Base-by-base conservation (phyloP, 768 basidiomycete species). In the Flagelloscypha sp. region DNA sequence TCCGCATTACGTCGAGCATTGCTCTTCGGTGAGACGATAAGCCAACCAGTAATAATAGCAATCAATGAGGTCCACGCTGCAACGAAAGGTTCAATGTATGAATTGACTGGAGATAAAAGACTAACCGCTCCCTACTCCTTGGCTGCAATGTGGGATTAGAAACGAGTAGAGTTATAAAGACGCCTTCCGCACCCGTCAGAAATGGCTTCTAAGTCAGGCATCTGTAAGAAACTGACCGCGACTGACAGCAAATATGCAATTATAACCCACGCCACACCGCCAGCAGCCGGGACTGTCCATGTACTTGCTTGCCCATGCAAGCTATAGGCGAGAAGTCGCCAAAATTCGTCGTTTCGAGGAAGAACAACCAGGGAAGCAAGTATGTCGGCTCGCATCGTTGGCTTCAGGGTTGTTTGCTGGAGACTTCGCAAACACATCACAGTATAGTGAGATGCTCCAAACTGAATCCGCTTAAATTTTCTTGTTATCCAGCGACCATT, bases 401-500 rank as follows among this genome's bases (percentile, higher is more conserved):
- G 33, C 8, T 33, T 28, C 5, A 43, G 4, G 0, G 37, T 24
- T 2, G 24, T 16, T 18, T 43, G 42, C 19, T 43, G 42, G 3
- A 43, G 34, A 37, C 54, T 50, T 37, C 46, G 59, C 28, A 71
- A 50, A 18, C 57, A 49, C 9, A 41, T 48, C 6, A 58, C 56
- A 1, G 65, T 62, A 18, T 48, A 28, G 13, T 21, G 42, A 9
- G 39, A 36, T 34, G 61, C 61, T 5, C 53, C 58, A 33, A 61
- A 62, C 1, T 40, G 41, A 23, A 56, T 50, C 1, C 41, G 41
- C 6, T 55, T 34, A 39, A 61, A 61, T 0, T 50, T 54, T 20
- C 47, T 50, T 2, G 56, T 51, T 36, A 68, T 48, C 66, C 66
- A 71, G 16, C 63, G 54, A n/a, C 53, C 45, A 37, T 68, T 70